These are phyloP conservation scores for Aspergillus tubingensis DNA, from an alignment of 2,329 filamentous ascomycete species.

Conservation along the genomic window DNA sequence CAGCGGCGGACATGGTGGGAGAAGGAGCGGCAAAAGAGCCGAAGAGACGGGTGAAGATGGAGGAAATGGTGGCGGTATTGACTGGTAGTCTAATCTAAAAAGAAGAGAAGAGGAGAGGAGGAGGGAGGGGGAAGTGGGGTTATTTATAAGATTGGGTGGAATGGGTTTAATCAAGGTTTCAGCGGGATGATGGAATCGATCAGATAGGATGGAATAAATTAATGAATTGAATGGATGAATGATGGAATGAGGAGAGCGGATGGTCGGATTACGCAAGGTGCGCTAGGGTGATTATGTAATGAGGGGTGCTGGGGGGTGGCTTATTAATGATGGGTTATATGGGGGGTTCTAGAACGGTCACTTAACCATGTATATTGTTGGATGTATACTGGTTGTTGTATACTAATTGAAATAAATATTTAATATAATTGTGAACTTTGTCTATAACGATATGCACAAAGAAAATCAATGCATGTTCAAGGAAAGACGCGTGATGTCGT, in stretches of 20 bases:
- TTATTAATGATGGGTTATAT: too few relatives aligned
- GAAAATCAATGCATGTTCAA: background rate
- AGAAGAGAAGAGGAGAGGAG: background rate
- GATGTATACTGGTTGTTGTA: background rate
- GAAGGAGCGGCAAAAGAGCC: conserved; percentile 55
- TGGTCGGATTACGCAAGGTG: background rate
- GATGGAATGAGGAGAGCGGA: background rate
- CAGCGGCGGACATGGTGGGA: conserved; percentile 77
- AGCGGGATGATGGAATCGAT: background rate
- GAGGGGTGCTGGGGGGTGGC: too few relatives aligned
- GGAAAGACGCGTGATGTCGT: conserved; percentile 8
- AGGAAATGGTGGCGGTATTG: conserved; percentile 56
- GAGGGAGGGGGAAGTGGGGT: background rate
- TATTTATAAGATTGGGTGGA: conserved; percentile 3
- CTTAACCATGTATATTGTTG: too few relatives aligned
- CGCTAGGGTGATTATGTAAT: too few relatives aligned
- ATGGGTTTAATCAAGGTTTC: background rate
- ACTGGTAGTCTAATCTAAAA: background rate
- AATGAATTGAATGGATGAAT: background rate
- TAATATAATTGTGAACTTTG: background rate
- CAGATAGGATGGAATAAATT: too few relatives aligned
- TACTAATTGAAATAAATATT: background rate
- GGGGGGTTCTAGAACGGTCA: too few relatives aligned
- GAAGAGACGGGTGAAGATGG: conserved; percentile 74
- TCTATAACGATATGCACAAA: background rate